phyloP scores from a whole-genome alignment of 192 early-diverging fungal genomes.

The Coemansia sp. region DNA sequence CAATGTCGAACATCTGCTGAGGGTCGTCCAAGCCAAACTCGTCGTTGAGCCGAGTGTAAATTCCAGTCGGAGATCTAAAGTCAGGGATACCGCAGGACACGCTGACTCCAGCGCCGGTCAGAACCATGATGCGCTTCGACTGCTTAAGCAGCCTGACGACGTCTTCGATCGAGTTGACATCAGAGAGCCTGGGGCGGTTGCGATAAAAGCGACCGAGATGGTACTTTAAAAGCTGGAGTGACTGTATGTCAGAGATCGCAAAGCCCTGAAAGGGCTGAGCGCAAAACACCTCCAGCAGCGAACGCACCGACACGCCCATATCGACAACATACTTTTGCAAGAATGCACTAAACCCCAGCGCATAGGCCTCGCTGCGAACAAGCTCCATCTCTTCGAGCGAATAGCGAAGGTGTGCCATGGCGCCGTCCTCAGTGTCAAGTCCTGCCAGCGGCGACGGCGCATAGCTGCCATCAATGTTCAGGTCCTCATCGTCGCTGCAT shows the following conservation, averaged over 20 bases:
- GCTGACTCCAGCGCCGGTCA: constrained; percentile 82
- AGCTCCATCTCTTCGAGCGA: constrained; percentile 30
- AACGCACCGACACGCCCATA: constrained; percentile 50
- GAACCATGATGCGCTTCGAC: constrained; percentile 77
- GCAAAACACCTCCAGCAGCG: constrained; percentile 64
- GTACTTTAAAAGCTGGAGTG: constrained; percentile 58
- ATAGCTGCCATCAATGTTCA: constrained; percentile 47
- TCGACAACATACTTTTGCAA: constrained; percentile 62
- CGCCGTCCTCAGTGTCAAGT: neutral
- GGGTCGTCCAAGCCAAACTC: constrained; percentile 90
- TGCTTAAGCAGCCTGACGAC: constrained; percentile 59
- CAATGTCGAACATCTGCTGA: constrained; percentile 93
- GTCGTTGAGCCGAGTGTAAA: constrained; percentile 81
- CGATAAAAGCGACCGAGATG: constrained; percentile 58
- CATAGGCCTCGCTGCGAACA: constrained; percentile 33
- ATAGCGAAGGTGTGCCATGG: constrained; percentile 14
- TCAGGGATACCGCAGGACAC: constrained; percentile 97
- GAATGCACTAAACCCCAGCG: constrained; percentile 48
- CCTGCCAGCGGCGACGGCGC: constrained; percentile 35
- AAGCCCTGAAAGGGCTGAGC: constrained; percentile 38
- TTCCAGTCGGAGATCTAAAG: constrained; percentile 89
- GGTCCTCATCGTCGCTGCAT: constrained; percentile 10
- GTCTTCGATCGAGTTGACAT: constrained; percentile 62
- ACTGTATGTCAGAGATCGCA: constrained; percentile 55
- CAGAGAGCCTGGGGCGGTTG: constrained; percentile 52